Evolutionary conservation across 345 rosid species (phyloP).

Genomic region (Dimocarpus longan): DNA sequence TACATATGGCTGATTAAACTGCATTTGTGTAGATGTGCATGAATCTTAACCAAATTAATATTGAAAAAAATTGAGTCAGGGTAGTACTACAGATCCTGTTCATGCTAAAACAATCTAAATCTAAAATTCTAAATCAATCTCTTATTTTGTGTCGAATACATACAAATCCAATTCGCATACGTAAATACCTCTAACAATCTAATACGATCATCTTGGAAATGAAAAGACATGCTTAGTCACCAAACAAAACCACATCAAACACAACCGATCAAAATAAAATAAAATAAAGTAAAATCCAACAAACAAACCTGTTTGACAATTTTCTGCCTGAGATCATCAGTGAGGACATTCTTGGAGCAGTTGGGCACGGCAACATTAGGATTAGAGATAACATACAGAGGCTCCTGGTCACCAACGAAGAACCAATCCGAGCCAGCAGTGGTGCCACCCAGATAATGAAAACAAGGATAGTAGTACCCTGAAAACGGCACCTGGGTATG

Average conservation of each 20-base stretch:
- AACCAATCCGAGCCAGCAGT: slow-evolving; percentile 75
- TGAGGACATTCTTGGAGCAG: slow-evolving; percentile 54
- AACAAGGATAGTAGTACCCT: slow-evolving; percentile 70
- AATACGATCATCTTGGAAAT: not conserved
- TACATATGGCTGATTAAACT: not conserved
- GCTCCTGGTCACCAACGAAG: slow-evolving; percentile 73
- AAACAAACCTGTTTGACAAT: slow-evolving; percentile 79
- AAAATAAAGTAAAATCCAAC: not conserved
- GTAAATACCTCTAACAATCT: not conserved
- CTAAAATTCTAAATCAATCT: not conserved
- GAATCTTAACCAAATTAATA: not conserved
- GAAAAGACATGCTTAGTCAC: not conserved
- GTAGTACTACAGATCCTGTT: not conserved
- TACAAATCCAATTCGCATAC: too few species aligned
- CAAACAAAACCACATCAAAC: not conserved
- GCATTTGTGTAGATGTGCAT: not conserved
- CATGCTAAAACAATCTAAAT: not conserved
- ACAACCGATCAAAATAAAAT: not conserved
- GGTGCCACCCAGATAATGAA: slow-evolving; percentile 53
- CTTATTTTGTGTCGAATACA: not conserved
- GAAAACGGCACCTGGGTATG: slow-evolving; percentile 53
- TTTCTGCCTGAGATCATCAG: slow-evolving; percentile 78
- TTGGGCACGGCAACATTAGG: slow-evolving; percentile 49
- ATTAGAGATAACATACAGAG: slow-evolving; percentile 53
- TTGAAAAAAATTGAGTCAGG: too few species aligned